Conservation (phyloP, 2,329 filamentous ascomycete species). For the Basipetospora chlamydospora region DNA sequence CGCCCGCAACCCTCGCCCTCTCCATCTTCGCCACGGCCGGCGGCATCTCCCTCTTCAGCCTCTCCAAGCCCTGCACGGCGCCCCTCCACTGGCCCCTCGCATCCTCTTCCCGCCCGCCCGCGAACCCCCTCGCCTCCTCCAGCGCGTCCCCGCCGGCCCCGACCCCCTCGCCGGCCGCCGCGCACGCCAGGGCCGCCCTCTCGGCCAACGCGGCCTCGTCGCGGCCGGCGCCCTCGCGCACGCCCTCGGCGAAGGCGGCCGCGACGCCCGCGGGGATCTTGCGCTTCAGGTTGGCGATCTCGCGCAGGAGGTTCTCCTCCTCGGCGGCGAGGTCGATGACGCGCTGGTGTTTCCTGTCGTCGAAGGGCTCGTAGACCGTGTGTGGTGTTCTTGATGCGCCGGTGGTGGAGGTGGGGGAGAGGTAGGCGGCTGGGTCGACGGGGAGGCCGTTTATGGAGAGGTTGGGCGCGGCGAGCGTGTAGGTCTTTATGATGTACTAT, state of each 20-base stretch:
- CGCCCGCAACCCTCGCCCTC: constrained; percentile 43
- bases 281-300: constrained; percentile 46
- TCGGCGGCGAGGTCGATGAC: constrained; percentile 46
- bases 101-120: constrained; percentile 27
- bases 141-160: constrained; percentile 11
- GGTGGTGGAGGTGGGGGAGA: constrained; percentile 14
- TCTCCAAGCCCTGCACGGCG: constrained; percentile 34
- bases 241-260: constrained; percentile 23
- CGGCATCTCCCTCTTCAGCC: constrained; percentile 45
- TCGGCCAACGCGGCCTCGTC: constrained; percentile 31
- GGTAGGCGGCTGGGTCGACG: constrained; percentile 25
- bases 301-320: constrained; percentile 49
- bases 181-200: constrained; percentile 9
- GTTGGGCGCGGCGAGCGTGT: constrained; percentile 42
- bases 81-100: constrained; percentile 31
- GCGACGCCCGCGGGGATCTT: constrained; percentile 32
- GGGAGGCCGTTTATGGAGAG: constrained; percentile 48
- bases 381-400: constrained; percentile 17
- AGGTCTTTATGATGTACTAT: constrained; percentile 48
- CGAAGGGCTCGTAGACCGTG: constrained; percentile 43
- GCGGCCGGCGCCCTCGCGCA: constrained; percentile 23
- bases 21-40: constrained; percentile 50
- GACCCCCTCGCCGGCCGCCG: constrained; percentile 7
- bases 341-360: constrained; percentile 40
- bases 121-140: constrained; percentile 15